phyloP scores from a whole-genome alignment of 1,139 yeast species.

The Suhomyces wounanorum region DNA sequence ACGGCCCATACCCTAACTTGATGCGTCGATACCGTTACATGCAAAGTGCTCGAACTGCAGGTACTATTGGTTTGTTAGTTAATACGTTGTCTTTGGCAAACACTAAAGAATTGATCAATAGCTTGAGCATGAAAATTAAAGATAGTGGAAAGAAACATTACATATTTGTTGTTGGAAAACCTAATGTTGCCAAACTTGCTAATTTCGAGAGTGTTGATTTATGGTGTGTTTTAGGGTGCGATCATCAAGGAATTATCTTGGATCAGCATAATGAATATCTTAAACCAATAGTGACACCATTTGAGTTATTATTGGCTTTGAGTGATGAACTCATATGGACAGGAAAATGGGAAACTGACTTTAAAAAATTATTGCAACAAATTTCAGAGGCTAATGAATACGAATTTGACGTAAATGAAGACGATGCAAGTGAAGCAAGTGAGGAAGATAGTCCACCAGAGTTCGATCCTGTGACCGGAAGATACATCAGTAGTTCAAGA shows the following conservation, averaged over 20 bases:
- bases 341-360: constrained; percentile 90
- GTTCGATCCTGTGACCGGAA: constrained; percentile 89
- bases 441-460: constrained; percentile 73
- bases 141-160: constrained; percentile 88
- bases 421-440: constrained; percentile 15
- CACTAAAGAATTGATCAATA: constrained; percentile 63
- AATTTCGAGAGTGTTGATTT: constrained; percentile 89
- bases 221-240: constrained; percentile 95
- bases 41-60: constrained; percentile 88
- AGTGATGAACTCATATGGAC: constrained; percentile 80
- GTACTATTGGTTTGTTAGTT: constrained; percentile 86
- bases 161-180: constrained; percentile 94
- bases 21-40: constrained; percentile 83
- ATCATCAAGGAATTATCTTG: constrained; percentile 86
- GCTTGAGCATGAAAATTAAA: constrained; percentile 59
- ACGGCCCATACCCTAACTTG: constrained; percentile 73
- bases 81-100: constrained; percentile 82
- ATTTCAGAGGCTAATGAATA: constrained; percentile 25
- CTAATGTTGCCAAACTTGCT: constrained; percentile 96
- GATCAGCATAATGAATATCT: constrained; percentile 78
- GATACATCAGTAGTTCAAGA: constrained; percentile 61
- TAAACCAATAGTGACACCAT: constrained; percentile 92
- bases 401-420: constrained; percentile 18
- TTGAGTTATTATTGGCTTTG: constrained; percentile 81
- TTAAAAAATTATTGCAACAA: constrained; percentile 51